These are phyloP conservation scores for Exutisphaerella laricina DNA, from an alignment of 2,329 filamentous ascomycete species.

Conservation along the genomic window DNA sequence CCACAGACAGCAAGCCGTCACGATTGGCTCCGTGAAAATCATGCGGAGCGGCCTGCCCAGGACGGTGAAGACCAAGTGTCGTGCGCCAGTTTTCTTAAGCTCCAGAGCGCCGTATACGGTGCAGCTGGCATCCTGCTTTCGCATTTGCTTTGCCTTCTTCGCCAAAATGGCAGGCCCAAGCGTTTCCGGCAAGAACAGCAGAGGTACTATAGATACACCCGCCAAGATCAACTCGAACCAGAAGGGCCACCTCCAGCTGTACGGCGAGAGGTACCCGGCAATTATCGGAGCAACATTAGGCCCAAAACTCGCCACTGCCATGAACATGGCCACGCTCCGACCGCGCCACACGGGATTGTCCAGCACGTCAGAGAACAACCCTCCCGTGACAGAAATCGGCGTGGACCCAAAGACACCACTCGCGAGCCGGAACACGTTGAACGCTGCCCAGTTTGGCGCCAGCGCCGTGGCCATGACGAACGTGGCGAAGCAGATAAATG, in stretches of 20 bases:
- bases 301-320: slow-evolving; percentile 15
- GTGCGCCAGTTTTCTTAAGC: slow-evolving; percentile 53
- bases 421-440: slow-evolving; percentile 15
- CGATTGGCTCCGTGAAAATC: slow-evolving; percentile 63
- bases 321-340: slow-evolving; percentile 17
- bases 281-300: slow-evolving; percentile 12
- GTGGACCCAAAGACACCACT: slow-evolving; percentile 15
- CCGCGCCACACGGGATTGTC: slow-evolving; percentile 13
- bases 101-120: slow-evolving; percentile 56
- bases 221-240: slow-evolving; percentile 17
- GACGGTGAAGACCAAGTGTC: slow-evolving; percentile 58
- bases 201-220: slow-evolving; percentile 8
- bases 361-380: slow-evolving; percentile 17
- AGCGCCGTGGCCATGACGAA: slow-evolving; percentile 41
- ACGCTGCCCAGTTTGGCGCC: slow-evolving; percentile 28
- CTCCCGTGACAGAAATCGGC: slow-evolving; percentile 17
- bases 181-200: slow-evolving; percentile 37
- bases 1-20: slow-evolving; percentile 64
- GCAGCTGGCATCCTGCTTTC: slow-evolving; percentile 47
- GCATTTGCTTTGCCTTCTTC: slow-evolving; percentile 47
- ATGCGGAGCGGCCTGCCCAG: slow-evolving; percentile 64
- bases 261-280: slow-evolving; percentile 11
- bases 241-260: slow-evolving; percentile 18
- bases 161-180: slow-evolving; percentile 39
- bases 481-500: slow-evolving; percentile 11